Evolutionary conservation across 2,329 filamentous ascomycete species (phyloP).

Genomic region (Cladosporium austrohemisphaericum): DNA sequence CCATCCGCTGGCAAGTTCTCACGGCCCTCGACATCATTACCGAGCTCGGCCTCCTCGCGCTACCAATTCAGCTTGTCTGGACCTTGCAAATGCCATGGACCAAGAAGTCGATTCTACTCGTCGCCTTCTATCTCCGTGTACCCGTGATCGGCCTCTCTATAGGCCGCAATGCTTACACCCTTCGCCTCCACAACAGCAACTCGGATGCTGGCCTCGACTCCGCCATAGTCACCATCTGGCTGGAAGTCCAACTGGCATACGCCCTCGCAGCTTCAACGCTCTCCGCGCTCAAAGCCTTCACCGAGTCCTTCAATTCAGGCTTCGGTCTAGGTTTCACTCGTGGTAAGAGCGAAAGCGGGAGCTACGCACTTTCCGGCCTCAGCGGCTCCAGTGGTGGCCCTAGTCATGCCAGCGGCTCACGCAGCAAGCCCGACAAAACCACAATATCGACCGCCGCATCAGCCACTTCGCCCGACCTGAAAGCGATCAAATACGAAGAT

Average conservation of each 20-base stretch:
- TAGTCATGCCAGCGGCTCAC: background rate
- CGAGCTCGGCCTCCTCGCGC: conserved; percentile 31
- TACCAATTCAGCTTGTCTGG: conserved; percentile 36
- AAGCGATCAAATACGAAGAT: conserved; percentile 21
- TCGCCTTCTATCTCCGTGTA: conserved; percentile 37
- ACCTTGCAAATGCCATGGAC: conserved; percentile 35
- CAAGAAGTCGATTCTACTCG: conserved; percentile 35
- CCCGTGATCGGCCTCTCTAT: conserved; percentile 33
- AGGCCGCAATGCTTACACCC: conserved; percentile 34
- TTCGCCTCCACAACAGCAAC: conserved; percentile 23
- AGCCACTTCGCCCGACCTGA: conserved; percentile 17
- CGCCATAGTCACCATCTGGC: conserved; percentile 34
- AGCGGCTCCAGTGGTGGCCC: conserved; percentile 1
- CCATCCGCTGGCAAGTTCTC: conserved; percentile 35
- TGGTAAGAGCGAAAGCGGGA: conserved; percentile 25
- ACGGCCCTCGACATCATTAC: conserved; percentile 39
- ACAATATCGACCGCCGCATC: background rate
- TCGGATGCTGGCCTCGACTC: conserved; percentile 33
- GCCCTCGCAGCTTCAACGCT: conserved; percentile 41
- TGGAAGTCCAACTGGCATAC: conserved; percentile 39
- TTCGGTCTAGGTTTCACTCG: conserved; percentile 33
- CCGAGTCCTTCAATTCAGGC: conserved; percentile 40
- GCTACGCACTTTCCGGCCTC: conserved; percentile 25
- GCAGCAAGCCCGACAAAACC: background rate
- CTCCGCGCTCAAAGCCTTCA: conserved; percentile 41